Percentiles rank a stretch among this genome's conserved stretches.
Evolutionary conservation across 306 rosid species (phyloP).

Genomic region (Senna tora): DNA sequence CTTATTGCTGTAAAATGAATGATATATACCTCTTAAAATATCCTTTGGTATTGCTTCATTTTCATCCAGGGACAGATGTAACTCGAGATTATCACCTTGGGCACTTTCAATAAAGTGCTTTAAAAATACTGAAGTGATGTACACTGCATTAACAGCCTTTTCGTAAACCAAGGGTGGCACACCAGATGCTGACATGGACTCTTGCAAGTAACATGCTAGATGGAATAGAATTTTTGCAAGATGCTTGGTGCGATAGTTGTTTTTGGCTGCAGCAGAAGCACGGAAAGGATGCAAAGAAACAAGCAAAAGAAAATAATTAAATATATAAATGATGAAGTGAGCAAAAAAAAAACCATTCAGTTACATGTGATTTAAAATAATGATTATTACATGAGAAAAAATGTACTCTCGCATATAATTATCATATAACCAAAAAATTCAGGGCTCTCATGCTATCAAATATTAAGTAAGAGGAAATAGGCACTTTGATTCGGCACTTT

Average conservation of each 20-base stretch:
- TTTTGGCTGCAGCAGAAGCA: conserved; percentile 63
- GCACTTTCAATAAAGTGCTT: conserved; percentile 84
- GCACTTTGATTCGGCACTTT: background rate
- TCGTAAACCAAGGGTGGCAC: conserved; percentile 60
- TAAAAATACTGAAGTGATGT: conserved; percentile 78
- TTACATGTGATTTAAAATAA: background rate
- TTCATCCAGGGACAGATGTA: conserved; percentile 67
- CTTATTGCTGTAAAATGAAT: conserved; percentile 4
- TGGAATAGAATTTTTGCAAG: conserved; percentile 93
- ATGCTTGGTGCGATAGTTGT: conserved; percentile 79
- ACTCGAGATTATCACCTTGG: conserved; percentile 55
- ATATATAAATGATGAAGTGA: background rate
- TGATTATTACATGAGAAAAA: conserved; percentile 17
- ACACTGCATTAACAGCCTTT: conserved; percentile 85
- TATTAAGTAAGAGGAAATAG: background rate
- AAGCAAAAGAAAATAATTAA: background rate
- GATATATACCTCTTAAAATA: conserved; percentile 62
- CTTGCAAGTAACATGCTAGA: conserved; percentile 81
- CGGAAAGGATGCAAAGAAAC: background rate
- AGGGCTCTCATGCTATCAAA: background rate
- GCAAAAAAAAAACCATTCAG: conserved; percentile 7
- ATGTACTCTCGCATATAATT: conserved; percentile 17
- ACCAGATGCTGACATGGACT: conserved; percentile 68
- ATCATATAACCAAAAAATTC: conserved; percentile 13
- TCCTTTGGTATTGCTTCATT: conserved; percentile 56